A percentile compares a stretch with the other conserved stretches of the same genome.
These are phyloP conservation scores for Didymella lethalis DNA, from an alignment of 2,329 filamentous ascomycete genomes.

Conservation along the genomic window DNA sequence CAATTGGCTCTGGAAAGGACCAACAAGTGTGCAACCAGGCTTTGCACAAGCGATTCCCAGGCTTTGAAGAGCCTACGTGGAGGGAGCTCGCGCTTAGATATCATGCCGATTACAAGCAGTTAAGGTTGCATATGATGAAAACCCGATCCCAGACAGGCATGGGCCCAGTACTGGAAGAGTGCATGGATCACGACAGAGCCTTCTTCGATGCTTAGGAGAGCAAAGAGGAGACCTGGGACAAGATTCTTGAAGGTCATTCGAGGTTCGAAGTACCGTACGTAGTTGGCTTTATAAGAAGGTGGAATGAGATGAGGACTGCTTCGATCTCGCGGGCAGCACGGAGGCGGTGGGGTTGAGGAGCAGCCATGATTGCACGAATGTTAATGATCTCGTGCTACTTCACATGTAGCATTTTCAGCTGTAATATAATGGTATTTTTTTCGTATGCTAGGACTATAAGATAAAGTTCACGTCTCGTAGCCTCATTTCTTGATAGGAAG, in stretches of 20 bases:
- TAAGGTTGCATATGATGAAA: slow-evolving; percentile 9
- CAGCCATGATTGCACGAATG: not conserved
- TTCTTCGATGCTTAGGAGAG: slow-evolving; percentile 19
- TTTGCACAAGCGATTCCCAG: not conserved
- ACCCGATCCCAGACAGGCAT: not conserved
- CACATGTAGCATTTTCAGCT: not conserved
- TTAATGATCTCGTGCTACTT: not conserved
- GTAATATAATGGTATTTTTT: not conserved
- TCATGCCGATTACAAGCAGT: slow-evolving; percentile 2
- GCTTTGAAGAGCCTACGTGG: slow-evolving; percentile 3
- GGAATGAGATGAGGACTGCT: not conserved
- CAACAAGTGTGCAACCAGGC: not conserved
- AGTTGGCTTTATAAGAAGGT: not conserved
- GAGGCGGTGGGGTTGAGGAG: not conserved
- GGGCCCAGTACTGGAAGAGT: not conserved
- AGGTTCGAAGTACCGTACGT: too few species aligned
- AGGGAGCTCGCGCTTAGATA: slow-evolving; percentile 8
- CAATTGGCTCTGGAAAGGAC: not conserved
- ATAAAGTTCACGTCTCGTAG: too few species aligned
- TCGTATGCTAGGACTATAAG: too few species aligned
- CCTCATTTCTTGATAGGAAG: too few species aligned
- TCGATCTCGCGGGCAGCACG: not conserved
- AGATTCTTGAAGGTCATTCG: not conserved
- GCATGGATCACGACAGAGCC: slow-evolving; percentile 7
- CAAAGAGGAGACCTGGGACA: not conserved